Base-by-base conservation (phyloP, 441 rosid species). In the Brassica hybrid region DNA sequence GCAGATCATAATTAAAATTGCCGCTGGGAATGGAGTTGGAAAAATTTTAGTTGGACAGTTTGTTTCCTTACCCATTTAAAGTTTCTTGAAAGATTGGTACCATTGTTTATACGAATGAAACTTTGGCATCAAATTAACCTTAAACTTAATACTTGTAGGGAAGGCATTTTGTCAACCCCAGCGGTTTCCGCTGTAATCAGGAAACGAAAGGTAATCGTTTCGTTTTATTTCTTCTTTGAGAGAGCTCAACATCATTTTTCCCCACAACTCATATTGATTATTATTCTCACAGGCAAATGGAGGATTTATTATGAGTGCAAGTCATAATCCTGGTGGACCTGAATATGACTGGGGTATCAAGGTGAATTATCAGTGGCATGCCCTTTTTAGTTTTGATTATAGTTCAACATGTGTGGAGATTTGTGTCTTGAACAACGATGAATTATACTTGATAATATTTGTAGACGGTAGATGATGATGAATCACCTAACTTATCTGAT, bases 331-430 rank as follows among this genome's bases (percentile, higher is more conserved):
- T 72, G 97, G 98, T 9, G 97, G 97, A 60, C 97, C 90, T 71
- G 94, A 92, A 21, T 92, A 94, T 85, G 98, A 91, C 74, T 96
- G 98, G 99, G 99, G 98, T 74, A 90, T 96, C 82, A 94, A 94
- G 99, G 99, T 96, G 81, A 81, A 65, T 57, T 77, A 54, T 76
- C 43, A 14, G 27, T 64, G 34, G 71, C 62, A 43, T 72, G 32
- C 71, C 32, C 21, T 76, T 64, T 7, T 66, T n/a, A 16, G 9
- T 45, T 65, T 77, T 58, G 7, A 7, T 3, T 67, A 23, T 67
- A 10, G 36, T 78, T 67, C 66, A 41, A 52, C 60, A 25, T 54
- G 43, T 73, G 19, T 52, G 25, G 38, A 60, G 56, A 67, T 9
- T 14, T 71, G 18, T 30, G 52, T 70, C 52, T 65, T 64, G 54